Evolutionary conservation across 768 basidiomycete species (phyloP).

Genomic region (Phlebiopsis flavidoalba): DNA sequence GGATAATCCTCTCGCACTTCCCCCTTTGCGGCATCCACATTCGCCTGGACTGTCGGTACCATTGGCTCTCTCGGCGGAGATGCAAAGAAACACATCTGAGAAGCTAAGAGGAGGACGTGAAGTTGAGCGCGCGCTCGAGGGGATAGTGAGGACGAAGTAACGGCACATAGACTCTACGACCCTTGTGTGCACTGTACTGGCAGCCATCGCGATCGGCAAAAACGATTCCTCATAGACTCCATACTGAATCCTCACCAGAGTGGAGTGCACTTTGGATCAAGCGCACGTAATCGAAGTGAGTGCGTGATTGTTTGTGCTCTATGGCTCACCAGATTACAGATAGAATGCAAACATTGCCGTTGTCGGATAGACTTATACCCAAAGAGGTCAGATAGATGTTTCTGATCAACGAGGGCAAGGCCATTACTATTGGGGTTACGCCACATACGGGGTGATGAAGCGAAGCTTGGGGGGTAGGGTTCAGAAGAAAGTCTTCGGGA

Average conservation of each 20-base stretch:
- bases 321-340: constrained; percentile 69
- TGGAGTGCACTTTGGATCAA: constrained; percentile 68
- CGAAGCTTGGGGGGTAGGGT: constrained; percentile 96
- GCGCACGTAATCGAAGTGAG: background rate
- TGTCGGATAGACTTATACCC: constrained; percentile 73
- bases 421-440: constrained; percentile 93
- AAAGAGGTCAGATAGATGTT: background rate
- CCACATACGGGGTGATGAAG: constrained; percentile 93
- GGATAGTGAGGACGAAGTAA: constrained; percentile 3
- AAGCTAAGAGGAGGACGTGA: constrained; percentile 50
- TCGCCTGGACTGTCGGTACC: constrained; percentile 94
- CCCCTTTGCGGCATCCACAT: constrained; percentile 90
- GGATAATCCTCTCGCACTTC: constrained; percentile 65
- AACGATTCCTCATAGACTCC: constrained; percentile 96
- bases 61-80: constrained; percentile 95
- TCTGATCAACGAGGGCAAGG: background rate
- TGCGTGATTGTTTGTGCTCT: background rate
- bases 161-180: constrained; percentile 94
- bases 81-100: constrained; percentile 92
- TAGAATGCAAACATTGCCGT: constrained; percentile 92
- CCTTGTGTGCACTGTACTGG: constrained; percentile 99
- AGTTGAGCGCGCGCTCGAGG: constrained; percentile 6
- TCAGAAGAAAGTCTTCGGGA: constrained; percentile 84
- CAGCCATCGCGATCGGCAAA: constrained; percentile 96
- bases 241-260: constrained; percentile 96